Conservation (phyloP, 2,329 filamentous ascomycete species). For the Fusarium heterosporum region DNA sequence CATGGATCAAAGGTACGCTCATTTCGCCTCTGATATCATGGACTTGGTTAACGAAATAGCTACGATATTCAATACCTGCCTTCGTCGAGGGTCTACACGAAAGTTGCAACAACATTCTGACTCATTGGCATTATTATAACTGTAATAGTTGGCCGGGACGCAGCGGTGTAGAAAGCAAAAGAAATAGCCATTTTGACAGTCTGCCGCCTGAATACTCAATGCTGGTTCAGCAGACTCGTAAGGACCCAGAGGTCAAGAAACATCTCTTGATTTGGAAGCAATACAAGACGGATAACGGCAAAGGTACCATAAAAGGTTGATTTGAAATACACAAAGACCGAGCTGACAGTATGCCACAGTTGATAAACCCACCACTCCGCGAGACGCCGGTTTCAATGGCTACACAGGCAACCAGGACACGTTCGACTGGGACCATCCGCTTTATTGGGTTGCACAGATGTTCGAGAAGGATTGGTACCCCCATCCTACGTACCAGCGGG, state of each 20-base stretch:
- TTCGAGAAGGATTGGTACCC: conserved; percentile 57
- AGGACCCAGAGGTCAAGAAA: conserved; percentile 34
- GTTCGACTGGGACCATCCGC: conserved; percentile 55
- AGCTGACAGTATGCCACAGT: conserved; percentile 25
- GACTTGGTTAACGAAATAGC: conserved; percentile 35
- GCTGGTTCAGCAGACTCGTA: conserved; percentile 50
- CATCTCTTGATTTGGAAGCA: conserved; percentile 46
- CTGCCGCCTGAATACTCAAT: conserved; percentile 50
- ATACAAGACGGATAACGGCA: conserved; percentile 43
- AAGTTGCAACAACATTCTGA: conserved; percentile 59
- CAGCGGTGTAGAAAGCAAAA: conserved; percentile 45
- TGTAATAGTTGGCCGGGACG: conserved; percentile 46
- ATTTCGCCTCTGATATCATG: neutral
- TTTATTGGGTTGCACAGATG: conserved; percentile 61
- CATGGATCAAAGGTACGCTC: conserved; percentile 43
- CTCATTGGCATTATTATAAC: conserved; percentile 65
- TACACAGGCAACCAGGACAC: conserved; percentile 45
- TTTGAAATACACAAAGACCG: neutral
- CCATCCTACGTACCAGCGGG: conserved; percentile 48
- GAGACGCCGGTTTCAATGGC: neutral
- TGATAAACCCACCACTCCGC: neutral
- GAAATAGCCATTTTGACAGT: conserved; percentile 46
- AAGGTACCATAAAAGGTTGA: conserved; percentile 14
- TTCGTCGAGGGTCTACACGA: conserved; percentile 60
- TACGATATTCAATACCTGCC: conserved; percentile 53